Base-by-base conservation (phyloP, 2,329 filamentous ascomycete genomes). In the Neophaeococcomyces aloes region DNA sequence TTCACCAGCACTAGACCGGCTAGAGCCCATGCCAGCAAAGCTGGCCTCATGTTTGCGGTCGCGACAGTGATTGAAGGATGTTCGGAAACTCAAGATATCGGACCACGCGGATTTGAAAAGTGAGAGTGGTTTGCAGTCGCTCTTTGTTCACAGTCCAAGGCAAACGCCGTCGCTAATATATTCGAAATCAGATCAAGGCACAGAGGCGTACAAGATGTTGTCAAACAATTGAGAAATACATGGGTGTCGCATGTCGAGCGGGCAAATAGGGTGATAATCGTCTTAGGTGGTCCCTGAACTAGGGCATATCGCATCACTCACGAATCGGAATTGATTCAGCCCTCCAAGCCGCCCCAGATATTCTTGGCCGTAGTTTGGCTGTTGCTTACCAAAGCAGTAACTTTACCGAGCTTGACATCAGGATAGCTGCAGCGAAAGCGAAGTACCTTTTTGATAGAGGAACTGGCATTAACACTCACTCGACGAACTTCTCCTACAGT, bases 21-120 rank as follows among this genome's bases (percentile, higher is more conserved):
- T 15, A 53, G 35, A 29, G 48, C 49, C 51, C 53, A 55, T 37
- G 49, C 49, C 48, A 55, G 53, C 44, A 53, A 44, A 27, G 47
- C 45, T 40, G 53, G 53, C 44, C 50, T 52, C 53, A 55, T 55
- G 13, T 15, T 51, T 46, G 14, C 18, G 14, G 19, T 27, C 7
- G 17, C 19, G 29, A 41, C 38, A 41, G 38, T 32, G n/a, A 17
- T 2, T 29, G 27, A 7, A 13, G 19, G 7, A 14, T 41, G 27
- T 31, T 18, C 15, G 8, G 29, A 13, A 15, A 21, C 11, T 8
- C 15, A 38, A 25, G 13, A 21, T 25, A 6, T 42, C n/a, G 31
- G 30, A 27, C 29, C 17, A 25, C n/a, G n/a, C n/a, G n/a, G n/a
- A n/a, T n/a, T n/a, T n/a, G n/a, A n/a, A n/a, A n/a, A n/a, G n/a